Evolutionary conservation across 345 rosid genomes (phyloP), one percentile per base, ranked within the genome.

Genomic region (Lagerstroemia speciosa): DNA sequence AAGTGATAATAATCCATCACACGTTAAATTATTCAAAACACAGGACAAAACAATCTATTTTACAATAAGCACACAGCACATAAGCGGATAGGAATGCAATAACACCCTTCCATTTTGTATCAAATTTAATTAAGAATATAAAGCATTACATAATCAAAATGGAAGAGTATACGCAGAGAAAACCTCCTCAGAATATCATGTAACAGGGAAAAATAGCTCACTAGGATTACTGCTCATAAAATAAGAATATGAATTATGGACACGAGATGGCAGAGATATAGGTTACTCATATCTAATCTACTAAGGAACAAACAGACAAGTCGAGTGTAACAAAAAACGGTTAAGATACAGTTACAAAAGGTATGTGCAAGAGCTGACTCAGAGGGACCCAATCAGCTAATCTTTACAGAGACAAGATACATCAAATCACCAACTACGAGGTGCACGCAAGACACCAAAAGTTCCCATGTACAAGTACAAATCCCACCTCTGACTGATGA

Each of bases 401-500:
- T 58, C 33, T 58, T 58, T 58, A 58, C 63, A 58, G 46, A 30
- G 34, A 26, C 57, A 52, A 52, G 17, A 63, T 15, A 24, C 66
- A 63, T 40, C 43, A 65, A 65, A 36, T 38, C 26, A 22, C 50
- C 48, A 27, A 43, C 67, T 38, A 36, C 11, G 41, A 27, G 10
- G 26, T 57, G 62, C 30, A 57, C 22, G 67, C 22, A 22, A 63
- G 67, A 65, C 67, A 63, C 22, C n/a, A 29, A 33, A 8, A 4
- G 43, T 33, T 63, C 93, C 67, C 24, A 17, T 52, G 19, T 52
- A 52, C 57, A 52, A 20, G 22, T n/a, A 52, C 57, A 52, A 2
- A 52, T 11, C 57, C 57, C 57, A 52, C 8, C 26, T 52, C 57
- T 10, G 9, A 52, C 57, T n/a, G 57, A 52, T 52, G 57, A 52